phyloP scores from a whole-genome alignment of 768 basidiomycete genomes.

The Boletus patriciae region DNA sequence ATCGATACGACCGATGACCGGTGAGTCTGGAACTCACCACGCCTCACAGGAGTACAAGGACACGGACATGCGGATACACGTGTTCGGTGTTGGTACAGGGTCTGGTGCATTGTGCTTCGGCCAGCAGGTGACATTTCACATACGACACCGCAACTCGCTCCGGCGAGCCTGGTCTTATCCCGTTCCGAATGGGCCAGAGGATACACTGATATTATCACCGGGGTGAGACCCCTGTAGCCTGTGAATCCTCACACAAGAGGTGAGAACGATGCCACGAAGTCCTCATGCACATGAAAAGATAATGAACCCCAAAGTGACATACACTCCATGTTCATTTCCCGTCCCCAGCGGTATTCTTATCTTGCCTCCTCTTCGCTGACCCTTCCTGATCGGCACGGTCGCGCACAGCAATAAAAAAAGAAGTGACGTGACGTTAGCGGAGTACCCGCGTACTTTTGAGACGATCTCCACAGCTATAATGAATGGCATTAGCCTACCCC shows the following conservation, averaged over 20 bases:
- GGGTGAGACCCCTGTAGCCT: not conserved
- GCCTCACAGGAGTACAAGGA: not conserved
- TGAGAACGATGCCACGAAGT: not conserved
- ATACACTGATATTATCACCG: not conserved
- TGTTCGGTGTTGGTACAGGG: conserved; percentile 1
- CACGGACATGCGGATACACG: conserved; percentile 5
- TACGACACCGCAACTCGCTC: not conserved
- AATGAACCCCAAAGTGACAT: not conserved
- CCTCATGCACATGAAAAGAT: not conserved
- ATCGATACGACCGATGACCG: not conserved
- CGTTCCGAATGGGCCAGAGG: not conserved
- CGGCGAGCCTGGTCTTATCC: conserved; percentile 9
- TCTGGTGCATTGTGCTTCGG: not conserved
- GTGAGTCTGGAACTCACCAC: not conserved
- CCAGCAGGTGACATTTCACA: not conserved
- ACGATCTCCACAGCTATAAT: not conserved
- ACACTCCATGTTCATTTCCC: not conserved
- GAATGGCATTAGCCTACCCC: conserved; percentile 3
- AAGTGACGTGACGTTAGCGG: not conserved
- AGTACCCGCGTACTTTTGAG: not conserved
- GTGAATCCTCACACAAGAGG: not conserved
- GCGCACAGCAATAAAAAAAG: not conserved
- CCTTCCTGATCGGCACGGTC: conserved; percentile 12
- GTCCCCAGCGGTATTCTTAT: not conserved
- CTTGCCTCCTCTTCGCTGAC: not conserved